Evolutionary conservation across 2,329 filamentous ascomycete genomes (phyloP), one percentile per base, ranked within the genome.

Genomic region (Apiospora koreana): DNA sequence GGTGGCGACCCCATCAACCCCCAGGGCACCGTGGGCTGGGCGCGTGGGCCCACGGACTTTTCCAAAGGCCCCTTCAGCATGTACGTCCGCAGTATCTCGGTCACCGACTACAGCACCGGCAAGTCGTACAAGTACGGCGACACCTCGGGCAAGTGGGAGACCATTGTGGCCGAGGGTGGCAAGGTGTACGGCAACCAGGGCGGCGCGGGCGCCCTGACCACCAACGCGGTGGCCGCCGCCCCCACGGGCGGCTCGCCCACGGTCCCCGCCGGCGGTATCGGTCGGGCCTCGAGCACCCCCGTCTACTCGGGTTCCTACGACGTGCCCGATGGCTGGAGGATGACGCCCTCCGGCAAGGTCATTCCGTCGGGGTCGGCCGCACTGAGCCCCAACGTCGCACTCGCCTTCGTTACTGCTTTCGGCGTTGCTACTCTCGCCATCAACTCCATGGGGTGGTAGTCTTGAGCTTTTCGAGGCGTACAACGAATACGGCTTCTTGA

Each of bases 91-190:
- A 92, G 88, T 41, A 82, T 98, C 75, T 85, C 87, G 69, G 89
- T 97, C 54, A 91, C 91, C 68, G 96, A 99, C 84, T 99, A 98
- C 84, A 98, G 95, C 28, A 98, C 95, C 1, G 96, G 96, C 69
- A 91, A 88, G 23, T 85, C 92, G 73, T 99, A 99, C 85, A 86
- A 84, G 70, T 99, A 98, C 83, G 88, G 88, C 74, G 93, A 96
- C 79, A 88, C 86, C 46, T 91, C 88, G 65, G 96, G 96, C 65
- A 88, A 86, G 28, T 97, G 94, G 93, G 78, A 89, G 74, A 95
- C 93, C 66, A 98, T 99, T 80, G 82, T 88, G 75, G 90, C 95
- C 68, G 87, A 92, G n/a, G 94, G 90, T 73, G 96, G 96, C 72
- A 81, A 85, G 74, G 85, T 98, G 80, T 94, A 94, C 80, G 89